Evolutionary conservation across 2,329 filamentous ascomycete species (phyloP).

Genomic region (Penicillium sp.): DNA sequence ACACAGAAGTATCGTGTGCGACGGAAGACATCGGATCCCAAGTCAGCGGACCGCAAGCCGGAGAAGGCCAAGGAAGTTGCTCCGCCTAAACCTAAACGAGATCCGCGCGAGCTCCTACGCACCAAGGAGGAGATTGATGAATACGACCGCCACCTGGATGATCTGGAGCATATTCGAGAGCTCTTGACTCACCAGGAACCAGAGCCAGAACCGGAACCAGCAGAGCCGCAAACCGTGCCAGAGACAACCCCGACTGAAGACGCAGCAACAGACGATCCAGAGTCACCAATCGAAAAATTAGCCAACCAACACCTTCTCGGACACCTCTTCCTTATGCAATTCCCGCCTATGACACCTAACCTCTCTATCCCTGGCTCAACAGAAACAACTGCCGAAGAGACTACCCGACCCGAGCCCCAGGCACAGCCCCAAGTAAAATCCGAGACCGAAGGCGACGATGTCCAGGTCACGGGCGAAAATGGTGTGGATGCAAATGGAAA

Average conservation of each 20-base stretch:
- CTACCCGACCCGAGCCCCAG: constrained; percentile 2
- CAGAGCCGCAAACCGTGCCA: constrained; percentile 9
- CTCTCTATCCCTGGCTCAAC: constrained; percentile 43
- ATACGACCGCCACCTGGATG: constrained; percentile 42
- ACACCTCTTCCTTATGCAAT: constrained; percentile 63
- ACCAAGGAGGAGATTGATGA: constrained; percentile 45
- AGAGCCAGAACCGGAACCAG: constrained; percentile 16
- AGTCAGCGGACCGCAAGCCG: constrained; percentile 13
- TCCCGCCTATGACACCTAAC: constrained; percentile 63
- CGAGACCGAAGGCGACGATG: constrained; percentile 36
- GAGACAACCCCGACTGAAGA: constrained; percentile 10
- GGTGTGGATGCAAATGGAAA: constrained; percentile 12
- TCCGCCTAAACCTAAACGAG: constrained; percentile 4
- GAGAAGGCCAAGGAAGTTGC: neutral
- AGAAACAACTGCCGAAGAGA: constrained; percentile 1
- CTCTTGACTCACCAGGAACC: constrained; percentile 30
- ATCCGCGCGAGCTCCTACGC: constrained; percentile 37
- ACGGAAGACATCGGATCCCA: constrained; percentile 28
- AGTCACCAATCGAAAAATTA: constrained; percentile 27
- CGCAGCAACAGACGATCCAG: constrained; percentile 14
- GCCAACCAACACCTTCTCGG: constrained; percentile 49
- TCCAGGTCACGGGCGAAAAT: constrained; percentile 28
- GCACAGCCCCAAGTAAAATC: constrained; percentile 18
- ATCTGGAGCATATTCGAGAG: constrained; percentile 42
- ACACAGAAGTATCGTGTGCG: constrained; percentile 37